Conservation (phyloP, 345 rosid genomes). For the Syzygium oleosum region DNA sequence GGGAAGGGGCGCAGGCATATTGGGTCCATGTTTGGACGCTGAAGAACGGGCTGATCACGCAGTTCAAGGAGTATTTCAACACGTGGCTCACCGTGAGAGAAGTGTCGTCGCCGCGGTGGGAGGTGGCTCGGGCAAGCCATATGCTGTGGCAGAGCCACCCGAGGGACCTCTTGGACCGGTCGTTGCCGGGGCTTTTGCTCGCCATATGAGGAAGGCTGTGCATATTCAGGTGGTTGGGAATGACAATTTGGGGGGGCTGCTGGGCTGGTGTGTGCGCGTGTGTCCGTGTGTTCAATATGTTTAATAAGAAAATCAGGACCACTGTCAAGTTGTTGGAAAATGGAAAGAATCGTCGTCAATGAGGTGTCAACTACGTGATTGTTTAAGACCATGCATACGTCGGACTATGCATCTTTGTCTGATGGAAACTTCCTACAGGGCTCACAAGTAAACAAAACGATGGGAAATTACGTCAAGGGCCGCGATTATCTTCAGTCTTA, state of each 20-base stretch:
- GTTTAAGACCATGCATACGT: neutral
- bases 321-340: neutral
- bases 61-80: conserved; percentile 68
- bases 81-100: conserved; percentile 74
- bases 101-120: conserved; percentile 23
- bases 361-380: neutral
- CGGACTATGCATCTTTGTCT: neutral
- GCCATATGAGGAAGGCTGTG: conserved; percentile 26
- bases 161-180: conserved; percentile 36
- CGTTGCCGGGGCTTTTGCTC: conserved; percentile 58
- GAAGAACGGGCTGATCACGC: conserved; percentile 48
- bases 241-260: neutral
- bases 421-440: neutral
- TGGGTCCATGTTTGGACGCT: conserved; percentile 89
- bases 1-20: conserved; percentile 72
- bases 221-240: neutral
- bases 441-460: neutral
- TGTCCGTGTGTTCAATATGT: neutral
- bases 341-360: neutral
- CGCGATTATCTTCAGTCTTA: neutral
- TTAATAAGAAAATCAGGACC: neutral
- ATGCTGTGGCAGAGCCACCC: conserved; percentile 77
- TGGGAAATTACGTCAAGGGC: neutral
- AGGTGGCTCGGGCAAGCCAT: conserved; percentile 1
- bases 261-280: neutral